A percentile compares a stretch with the other conserved stretches of the same genome.
Evolutionary conservation across 805 yeast species (phyloP).

Genomic region (Barnettozyma sucrosica): DNA sequence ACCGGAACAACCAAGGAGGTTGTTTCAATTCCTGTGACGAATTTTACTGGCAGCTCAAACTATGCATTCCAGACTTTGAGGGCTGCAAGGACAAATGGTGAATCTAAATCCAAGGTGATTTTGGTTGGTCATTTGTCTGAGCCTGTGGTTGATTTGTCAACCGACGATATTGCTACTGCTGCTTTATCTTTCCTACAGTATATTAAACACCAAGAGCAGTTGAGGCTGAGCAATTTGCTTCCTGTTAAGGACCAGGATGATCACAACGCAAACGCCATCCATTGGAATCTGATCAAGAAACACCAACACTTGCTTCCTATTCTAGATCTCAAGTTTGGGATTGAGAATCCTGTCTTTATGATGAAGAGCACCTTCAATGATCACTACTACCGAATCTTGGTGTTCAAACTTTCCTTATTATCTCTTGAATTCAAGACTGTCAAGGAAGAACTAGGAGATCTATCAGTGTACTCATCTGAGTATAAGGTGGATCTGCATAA

Average conservation of each 20-base stretch:
- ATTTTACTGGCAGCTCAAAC: constrained; percentile 36
- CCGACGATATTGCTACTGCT: constrained; percentile 33
- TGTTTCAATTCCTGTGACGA: constrained; percentile 19
- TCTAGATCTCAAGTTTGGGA: constrained; percentile 30
- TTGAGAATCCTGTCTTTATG: constrained; percentile 35
- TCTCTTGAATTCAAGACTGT: constrained; percentile 14
- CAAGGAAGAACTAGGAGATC: constrained; percentile 21
- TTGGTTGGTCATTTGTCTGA: constrained; percentile 38
- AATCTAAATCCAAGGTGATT: constrained; percentile 29
- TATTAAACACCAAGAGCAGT: constrained; percentile 9
- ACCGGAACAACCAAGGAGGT: constrained; percentile 16
- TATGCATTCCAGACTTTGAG: constrained; percentile 30
- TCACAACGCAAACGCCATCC: not conserved
- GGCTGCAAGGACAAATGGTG: constrained; percentile 18
- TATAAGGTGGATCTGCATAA: constrained; percentile 15
- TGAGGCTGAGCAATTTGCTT: constrained; percentile 1
- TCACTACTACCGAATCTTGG: constrained; percentile 27
- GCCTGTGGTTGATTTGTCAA: constrained; percentile 39
- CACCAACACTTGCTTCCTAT: constrained; percentile 28
- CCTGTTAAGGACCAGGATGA: constrained; percentile 1
- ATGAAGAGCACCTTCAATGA: constrained; percentile 28
- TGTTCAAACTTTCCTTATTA: constrained; percentile 24
- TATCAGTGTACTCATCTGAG: constrained; percentile 6
- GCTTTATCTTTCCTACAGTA: constrained; percentile 22
- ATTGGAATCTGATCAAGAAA: constrained; percentile 10